phyloP scores from a whole-genome alignment of 177 flowering plant genomes.

The Vitis hybrid region DNA sequence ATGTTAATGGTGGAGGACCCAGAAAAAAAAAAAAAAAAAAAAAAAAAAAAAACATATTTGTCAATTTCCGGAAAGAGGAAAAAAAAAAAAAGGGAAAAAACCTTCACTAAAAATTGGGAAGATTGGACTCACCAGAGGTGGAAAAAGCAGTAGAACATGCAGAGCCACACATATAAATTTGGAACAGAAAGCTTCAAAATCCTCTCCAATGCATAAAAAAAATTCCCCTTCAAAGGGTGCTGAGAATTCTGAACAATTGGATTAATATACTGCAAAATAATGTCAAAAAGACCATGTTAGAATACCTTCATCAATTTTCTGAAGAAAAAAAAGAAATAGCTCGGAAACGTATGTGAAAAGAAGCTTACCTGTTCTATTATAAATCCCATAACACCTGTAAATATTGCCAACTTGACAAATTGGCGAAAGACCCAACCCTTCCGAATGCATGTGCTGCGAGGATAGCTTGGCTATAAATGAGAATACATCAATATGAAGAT shows the following conservation, averaged over 20 bases:
- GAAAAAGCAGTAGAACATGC: slow-evolving; percentile 98
- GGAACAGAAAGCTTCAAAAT: slow-evolving; percentile 96
- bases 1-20: too few species aligned
- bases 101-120: not conserved
- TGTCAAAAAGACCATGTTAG: slow-evolving; percentile 12
- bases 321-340: not conserved
- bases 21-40: not conserved
- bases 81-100: not conserved
- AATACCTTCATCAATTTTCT: slow-evolving; percentile 6
- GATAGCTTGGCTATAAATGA: slow-evolving; percentile 73
- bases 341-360: not conserved
- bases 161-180: slow-evolving; percentile 94
- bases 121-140: slow-evolving; percentile 78
- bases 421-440: slow-evolving; percentile 91
- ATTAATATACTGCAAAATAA: slow-evolving; percentile 86
- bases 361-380: slow-evolving; percentile 80
- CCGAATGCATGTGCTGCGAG: slow-evolving; percentile 69
- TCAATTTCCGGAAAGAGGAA: not conserved
- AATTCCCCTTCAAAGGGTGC: slow-evolving; percentile 89
- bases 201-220: slow-evolving; percentile 87
- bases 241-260: slow-evolving; percentile 91
- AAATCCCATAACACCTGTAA: slow-evolving; percentile 94
- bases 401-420: slow-evolving; percentile 74
- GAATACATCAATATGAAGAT: slow-evolving; percentile 10
- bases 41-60: not conserved